phyloP scores from a whole-genome alignment of 768 basidiomycete species.

The Suillus brevipes region DNA sequence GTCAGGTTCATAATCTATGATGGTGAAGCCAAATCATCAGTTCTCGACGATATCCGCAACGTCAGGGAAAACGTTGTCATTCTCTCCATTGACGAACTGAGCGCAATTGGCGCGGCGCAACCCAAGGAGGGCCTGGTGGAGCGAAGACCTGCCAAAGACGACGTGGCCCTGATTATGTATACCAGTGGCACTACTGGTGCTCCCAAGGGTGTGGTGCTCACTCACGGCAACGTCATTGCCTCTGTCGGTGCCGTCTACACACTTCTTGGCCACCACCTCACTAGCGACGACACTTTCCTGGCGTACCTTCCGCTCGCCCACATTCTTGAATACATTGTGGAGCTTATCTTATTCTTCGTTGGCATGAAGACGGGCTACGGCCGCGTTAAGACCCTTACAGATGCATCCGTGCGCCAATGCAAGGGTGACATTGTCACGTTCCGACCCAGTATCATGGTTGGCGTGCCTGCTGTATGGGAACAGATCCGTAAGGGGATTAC shows the following conservation, averaged over 20 bases:
- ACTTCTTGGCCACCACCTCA: conserved; percentile 60
- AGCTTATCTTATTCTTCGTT: conserved; percentile 70
- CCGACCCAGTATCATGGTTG: conserved; percentile 87
- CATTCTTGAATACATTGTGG: conserved; percentile 94
- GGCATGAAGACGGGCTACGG: conserved; percentile 89
- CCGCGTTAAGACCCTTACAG: conserved; percentile 93
- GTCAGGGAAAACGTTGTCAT: conserved; percentile 61
- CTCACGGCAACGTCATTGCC: conserved; percentile 83
- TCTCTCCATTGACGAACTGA: conserved; percentile 68
- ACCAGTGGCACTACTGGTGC: conserved; percentile 90
- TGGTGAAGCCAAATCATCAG: conserved; percentile 53
- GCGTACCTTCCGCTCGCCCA: conserved; percentile 95
- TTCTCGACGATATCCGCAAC: conserved; percentile 60
- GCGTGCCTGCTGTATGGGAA: conserved; percentile 97
- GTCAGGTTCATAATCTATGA: conserved; percentile 87
- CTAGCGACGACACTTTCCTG: conserved; percentile 48
- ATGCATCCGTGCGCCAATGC: conserved; percentile 85
- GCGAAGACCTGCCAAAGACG: conserved; percentile 49
- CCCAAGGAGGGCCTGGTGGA: conserved; percentile 51
- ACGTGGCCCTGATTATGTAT: conserved; percentile 74
- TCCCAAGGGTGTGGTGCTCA: conserved; percentile 92
- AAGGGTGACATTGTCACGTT: conserved; percentile 86
- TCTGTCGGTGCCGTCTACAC: conserved; percentile 79
- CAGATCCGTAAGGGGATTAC: conserved; percentile 94
- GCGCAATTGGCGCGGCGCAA: conserved; percentile 60